Percentiles rank a stretch among this genome's conserved stretches.
These are phyloP conservation scores for Leccinum longicurvipes DNA, from an alignment of 768 basidiomycete genomes.

Conservation along the genomic window DNA sequence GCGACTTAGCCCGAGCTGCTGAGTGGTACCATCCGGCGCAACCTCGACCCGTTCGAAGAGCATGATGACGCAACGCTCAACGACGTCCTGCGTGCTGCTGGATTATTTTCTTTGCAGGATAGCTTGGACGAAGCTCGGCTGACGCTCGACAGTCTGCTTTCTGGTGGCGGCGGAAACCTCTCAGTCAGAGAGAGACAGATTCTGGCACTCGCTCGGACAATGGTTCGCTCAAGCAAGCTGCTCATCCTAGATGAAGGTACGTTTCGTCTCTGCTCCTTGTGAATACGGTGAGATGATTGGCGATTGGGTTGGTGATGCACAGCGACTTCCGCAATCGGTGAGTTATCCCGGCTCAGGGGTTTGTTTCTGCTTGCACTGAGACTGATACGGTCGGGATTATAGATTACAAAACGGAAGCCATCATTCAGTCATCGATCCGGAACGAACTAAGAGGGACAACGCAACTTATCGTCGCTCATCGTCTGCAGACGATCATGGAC, in stretches of 20 bases:
- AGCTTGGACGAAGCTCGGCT: constrained; percentile 36
- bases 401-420: constrained; percentile 52
- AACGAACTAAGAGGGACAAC: constrained; percentile 45
- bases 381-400: neutral
- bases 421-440: constrained; percentile 56
- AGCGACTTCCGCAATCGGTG: constrained; percentile 48
- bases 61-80: constrained; percentile 53
- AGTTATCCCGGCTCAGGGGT: neutral
- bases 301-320: neutral
- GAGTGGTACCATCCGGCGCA: constrained; percentile 53
- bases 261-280: neutral
- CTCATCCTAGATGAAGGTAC: constrained; percentile 56
- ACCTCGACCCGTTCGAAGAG: constrained; percentile 58
- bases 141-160: constrained; percentile 43
- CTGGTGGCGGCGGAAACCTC: constrained; percentile 44
- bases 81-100: constrained; percentile 46
- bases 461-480: constrained; percentile 57
- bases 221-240: constrained; percentile 54
- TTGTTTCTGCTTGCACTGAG: neutral
- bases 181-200: constrained; percentile 62
- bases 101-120: constrained; percentile 40
- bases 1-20: constrained; percentile 20
- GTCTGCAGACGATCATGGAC: constrained; percentile 57
- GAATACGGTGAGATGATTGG: neutral
- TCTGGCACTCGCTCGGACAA: constrained; percentile 55